phyloP scores from a whole-genome alignment of 1,284 basidiomycete species.

The Apiotrichum mycotoxinovorans region DNA sequence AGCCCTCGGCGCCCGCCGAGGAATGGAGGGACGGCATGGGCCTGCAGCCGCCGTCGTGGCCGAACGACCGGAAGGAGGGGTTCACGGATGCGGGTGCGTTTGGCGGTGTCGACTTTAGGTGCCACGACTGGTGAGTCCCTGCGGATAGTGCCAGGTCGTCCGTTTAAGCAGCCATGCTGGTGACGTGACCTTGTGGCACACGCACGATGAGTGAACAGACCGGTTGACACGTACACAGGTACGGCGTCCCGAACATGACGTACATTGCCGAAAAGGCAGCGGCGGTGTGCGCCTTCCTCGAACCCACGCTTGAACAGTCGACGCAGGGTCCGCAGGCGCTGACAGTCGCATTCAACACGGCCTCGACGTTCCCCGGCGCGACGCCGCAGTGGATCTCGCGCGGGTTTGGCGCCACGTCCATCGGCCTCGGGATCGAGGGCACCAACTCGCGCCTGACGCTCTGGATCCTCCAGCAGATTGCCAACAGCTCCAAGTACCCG shows the following conservation, averaged over 20 bases:
- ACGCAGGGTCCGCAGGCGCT: slow-evolving; percentile 37
- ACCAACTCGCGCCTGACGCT: slow-evolving; percentile 68
- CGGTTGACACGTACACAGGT: slow-evolving; percentile 58
- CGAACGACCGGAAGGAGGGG: slow-evolving; percentile 64
- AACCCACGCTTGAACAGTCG: slow-evolving; percentile 17
- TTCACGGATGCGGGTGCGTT: slow-evolving; percentile 63
- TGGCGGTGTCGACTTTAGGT: slow-evolving; percentile 52
- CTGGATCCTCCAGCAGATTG: slow-evolving; percentile 61
- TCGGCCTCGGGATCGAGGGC: slow-evolving; percentile 72
- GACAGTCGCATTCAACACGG: slow-evolving; percentile 73
- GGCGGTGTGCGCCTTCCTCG: slow-evolving; percentile 42
- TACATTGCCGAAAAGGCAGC: slow-evolving; percentile 72
- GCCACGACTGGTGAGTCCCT: slow-evolving; percentile 70
- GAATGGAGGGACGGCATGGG: slow-evolving; percentile 57
- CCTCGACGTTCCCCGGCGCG: slow-evolving; percentile 71
- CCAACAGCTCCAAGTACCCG: slow-evolving; percentile 22
- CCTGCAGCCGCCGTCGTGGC: slow-evolving; percentile 77
- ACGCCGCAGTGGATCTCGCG: slow-evolving; percentile 68
- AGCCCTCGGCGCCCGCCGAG: slow-evolving; percentile 43
- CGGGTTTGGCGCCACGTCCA: slow-evolving; percentile 72
- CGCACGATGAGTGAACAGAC: too few relatives aligned
- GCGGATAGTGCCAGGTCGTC: not conserved
- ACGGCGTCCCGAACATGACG: slow-evolving; percentile 68
- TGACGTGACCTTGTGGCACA: too few relatives aligned
- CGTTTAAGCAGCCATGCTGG: not conserved